A percentile compares a stretch with the other conserved stretches of the same genome.
Conservation (phyloP, 495 filamentous ascomycete genomes). For the Tetracladium marchalianum region DNA sequence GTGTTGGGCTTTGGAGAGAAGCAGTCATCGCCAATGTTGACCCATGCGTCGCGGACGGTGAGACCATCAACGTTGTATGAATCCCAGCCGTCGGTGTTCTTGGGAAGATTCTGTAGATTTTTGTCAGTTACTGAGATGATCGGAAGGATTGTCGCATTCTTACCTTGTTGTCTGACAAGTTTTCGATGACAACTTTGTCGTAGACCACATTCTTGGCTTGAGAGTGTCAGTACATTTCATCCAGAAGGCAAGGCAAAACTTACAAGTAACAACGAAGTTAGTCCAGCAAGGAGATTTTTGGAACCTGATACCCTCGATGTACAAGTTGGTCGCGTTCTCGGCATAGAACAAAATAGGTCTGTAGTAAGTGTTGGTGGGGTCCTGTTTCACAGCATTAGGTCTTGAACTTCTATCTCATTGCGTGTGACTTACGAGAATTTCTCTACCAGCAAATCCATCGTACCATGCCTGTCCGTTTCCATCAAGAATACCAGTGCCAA, state of each 20-base stretch:
- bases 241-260: not conserved
- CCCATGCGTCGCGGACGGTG: constrained; percentile 36
- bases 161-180: constrained; percentile 37
- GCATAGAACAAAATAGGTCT: constrained; percentile 47
- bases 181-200: constrained; percentile 41
- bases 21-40: constrained; percentile 49
- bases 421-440: constrained; percentile 31
- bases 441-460: constrained; percentile 34
- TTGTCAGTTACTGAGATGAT: not conserved
- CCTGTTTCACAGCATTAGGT: constrained; percentile 23
- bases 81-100: constrained; percentile 53
- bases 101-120: constrained; percentile 28
- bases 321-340: constrained; percentile 44
- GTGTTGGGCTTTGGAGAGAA: constrained; percentile 51
- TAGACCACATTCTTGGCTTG: constrained; percentile 38
- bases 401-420: constrained; percentile 24
- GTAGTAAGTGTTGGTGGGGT: constrained; percentile 39
- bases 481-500: constrained; percentile 40
- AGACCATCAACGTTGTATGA: constrained; percentile 39
- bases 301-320: constrained; percentile 44
- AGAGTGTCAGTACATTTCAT: not conserved
- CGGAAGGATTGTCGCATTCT: constrained; percentile 11
- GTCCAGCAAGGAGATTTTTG: constrained; percentile 52
- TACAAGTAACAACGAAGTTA: constrained; percentile 42
- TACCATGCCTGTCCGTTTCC: constrained; percentile 46